These are phyloP conservation scores for Penicillium arizonense DNA, from an alignment of 495 filamentous ascomycete species.

Conservation along the genomic window DNA sequence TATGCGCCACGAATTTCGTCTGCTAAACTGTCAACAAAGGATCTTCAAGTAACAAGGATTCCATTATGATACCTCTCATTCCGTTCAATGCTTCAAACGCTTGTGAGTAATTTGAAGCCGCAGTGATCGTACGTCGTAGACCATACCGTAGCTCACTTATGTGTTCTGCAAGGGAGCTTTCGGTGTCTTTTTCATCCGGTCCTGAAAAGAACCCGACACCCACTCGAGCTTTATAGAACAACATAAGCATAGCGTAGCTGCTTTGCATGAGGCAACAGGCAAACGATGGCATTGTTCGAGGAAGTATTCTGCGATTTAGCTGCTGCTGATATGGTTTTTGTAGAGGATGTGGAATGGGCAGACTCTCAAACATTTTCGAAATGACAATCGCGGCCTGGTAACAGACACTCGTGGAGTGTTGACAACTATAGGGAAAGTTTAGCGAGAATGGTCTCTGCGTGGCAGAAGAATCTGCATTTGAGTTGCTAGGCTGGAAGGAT, in stretches of 20 bases:
- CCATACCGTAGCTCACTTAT: slow-evolving; percentile 51
- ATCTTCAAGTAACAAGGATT: not conserved
- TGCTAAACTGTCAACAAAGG: slow-evolving; percentile 15
- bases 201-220: slow-evolving; percentile 44
- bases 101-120: slow-evolving; percentile 52
- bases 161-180: slow-evolving; percentile 36
- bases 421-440: slow-evolving; percentile 49
- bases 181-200: slow-evolving; percentile 24
- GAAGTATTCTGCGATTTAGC: slow-evolving; percentile 31
- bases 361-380: slow-evolving; percentile 45
- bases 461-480: slow-evolving; percentile 31
- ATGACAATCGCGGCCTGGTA: slow-evolving; percentile 50
- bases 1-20: slow-evolving; percentile 46
- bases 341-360: slow-evolving; percentile 48
- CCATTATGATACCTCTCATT: slow-evolving; percentile 51
- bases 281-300: slow-evolving; percentile 59
- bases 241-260: slow-evolving; percentile 60
- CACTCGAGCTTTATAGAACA: slow-evolving; percentile 47
- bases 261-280: slow-evolving; percentile 62
- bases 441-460: slow-evolving; percentile 30
- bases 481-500: slow-evolving; percentile 33
- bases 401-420: slow-evolving; percentile 54
- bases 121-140: slow-evolving; percentile 45
- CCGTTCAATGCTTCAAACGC: slow-evolving; percentile 60
- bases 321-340: slow-evolving; percentile 12